Base-by-base conservation (phyloP, 176 grass and related monocot species). In the Carex littledalei region DNA sequence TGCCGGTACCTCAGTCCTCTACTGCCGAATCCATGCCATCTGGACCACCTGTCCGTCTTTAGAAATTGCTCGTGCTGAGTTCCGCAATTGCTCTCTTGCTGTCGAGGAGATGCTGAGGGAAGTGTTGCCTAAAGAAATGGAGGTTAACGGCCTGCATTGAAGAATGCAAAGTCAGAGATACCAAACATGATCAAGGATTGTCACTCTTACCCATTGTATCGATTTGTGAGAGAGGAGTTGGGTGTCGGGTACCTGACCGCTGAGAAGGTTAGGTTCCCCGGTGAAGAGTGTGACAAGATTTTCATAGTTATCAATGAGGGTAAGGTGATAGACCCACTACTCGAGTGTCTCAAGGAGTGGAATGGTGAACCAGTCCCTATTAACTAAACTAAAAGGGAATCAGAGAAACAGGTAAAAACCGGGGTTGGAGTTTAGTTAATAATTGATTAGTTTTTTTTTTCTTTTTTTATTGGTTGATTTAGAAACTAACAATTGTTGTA, bases 241-340 rank as follows among this genome's bases (percentile, higher is more conserved):
- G 89, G 91, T 24, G 81, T 89, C 0, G 77, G 80, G 80, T 95
- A 93, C 84, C 87, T 95, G 1, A 93, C 94, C 55, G 94, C 91
- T 10, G 94, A 95, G 94, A 95, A 91, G 89, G 84, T 82, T 1
- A 32, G 77, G 76, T 95, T 91, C 5, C 94, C 94, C 3, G 94
- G 94, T n/a, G 94, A 95, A 84, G 94, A 93, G 56, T 83, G 90
- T 0, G 87, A 95, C 67, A 93, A 95, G 89, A 91, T 95, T 84
- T 90, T 95, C 8, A 86, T 91, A 67, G 89, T 89, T 66, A 91
- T 95, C 63, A 92, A 92, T 84, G n/a, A 95, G 68, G 45, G 89
- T 58, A 91, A 95, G 89, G 78, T 91, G 82, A 89, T 93, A 50
- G 94, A 93, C 86, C 94, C 94, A 7, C 88, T 95, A 55, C 89